Conservation (phyloP, 306 rosid genomes). For the Dryas drummondii region DNA sequence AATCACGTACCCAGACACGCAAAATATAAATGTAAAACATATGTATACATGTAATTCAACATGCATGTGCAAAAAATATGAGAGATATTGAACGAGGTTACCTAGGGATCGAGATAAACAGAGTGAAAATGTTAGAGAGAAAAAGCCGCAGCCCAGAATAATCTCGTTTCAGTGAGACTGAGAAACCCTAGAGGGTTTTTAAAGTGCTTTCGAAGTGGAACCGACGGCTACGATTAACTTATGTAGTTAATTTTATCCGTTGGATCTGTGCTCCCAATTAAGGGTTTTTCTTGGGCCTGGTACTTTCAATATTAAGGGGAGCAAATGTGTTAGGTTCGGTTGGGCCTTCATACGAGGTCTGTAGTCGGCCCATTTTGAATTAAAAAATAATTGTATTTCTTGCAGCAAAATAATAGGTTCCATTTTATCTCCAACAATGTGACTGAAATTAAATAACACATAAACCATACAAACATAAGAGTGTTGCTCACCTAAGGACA, state of each 20-base stretch:
- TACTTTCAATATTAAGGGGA: no score
- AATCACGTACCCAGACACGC: no score
- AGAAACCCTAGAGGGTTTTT: background rate
- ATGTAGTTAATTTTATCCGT: background rate
- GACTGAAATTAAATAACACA: no score
- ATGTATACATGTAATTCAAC: background rate
- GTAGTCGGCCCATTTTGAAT: no score
- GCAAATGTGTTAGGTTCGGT: background rate
- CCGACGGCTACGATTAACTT: slow-evolving; percentile 18
- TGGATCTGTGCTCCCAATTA: background rate
- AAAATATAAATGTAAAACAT: background rate
- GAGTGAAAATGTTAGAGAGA: background rate
- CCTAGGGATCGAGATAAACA: slow-evolving; percentile 4
- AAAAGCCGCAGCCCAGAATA: background rate
- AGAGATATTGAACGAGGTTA: slow-evolving; percentile 9
- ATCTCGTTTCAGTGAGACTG: background rate
- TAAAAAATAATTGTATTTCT: no score
- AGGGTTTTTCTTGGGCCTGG: no score
- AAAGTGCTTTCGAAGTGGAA: background rate
- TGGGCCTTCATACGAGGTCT: background rate
- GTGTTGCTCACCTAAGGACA: no score
- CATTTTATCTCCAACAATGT: no score
- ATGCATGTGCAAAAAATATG: background rate
- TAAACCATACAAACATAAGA: no score
- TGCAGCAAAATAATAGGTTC: no score